These are phyloP conservation scores for Alternaria dauci DNA, from an alignment of 2,329 filamentous ascomycete species.

Conservation along the genomic window DNA sequence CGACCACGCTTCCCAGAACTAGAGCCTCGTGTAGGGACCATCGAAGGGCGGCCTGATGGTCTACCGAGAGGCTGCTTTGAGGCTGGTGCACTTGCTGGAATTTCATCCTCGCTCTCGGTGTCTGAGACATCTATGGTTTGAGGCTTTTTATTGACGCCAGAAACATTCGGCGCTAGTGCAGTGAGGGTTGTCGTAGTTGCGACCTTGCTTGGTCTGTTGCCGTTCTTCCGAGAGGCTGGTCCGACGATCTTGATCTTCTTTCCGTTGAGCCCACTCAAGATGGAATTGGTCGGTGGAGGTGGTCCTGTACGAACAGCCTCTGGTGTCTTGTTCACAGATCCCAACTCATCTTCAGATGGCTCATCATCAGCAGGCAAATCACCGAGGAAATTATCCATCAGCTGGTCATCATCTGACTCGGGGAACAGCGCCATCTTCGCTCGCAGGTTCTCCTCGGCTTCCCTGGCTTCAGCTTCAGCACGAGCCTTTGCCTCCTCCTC, in stretches of 20 bases:
- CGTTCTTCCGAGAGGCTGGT: slow-evolving; percentile 31
- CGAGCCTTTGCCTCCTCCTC: slow-evolving; percentile 33
- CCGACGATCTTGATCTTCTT: slow-evolving; percentile 50
- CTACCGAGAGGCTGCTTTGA: slow-evolving; percentile 31
- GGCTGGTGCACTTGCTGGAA: slow-evolving; percentile 41
- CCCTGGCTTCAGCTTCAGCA: slow-evolving; percentile 34
- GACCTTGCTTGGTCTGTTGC: slow-evolving; percentile 16
- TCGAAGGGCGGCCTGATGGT: slow-evolving; percentile 27
- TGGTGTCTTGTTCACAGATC: slow-evolving; percentile 6
- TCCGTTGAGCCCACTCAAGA: slow-evolving; percentile 41
- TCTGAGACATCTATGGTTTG: slow-evolving; percentile 35
- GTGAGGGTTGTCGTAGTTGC: slow-evolving; percentile 23
- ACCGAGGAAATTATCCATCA: slow-evolving; percentile 41
- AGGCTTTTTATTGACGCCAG: slow-evolving; percentile 29
- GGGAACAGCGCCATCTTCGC: slow-evolving; percentile 47
- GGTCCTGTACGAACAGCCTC: slow-evolving; percentile 18
- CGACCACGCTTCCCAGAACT: slow-evolving; percentile 33
- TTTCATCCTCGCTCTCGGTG: slow-evolving; percentile 44
- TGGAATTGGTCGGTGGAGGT: slow-evolving; percentile 37
- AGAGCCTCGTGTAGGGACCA: slow-evolving; percentile 35
- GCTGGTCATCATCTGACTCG: slow-evolving; percentile 39
- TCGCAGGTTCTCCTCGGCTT: slow-evolving; percentile 45
- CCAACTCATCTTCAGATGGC: slow-evolving; percentile 16
- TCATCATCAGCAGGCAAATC: slow-evolving; percentile 34
- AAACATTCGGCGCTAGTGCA: slow-evolving; percentile 26